Base-by-base conservation (phyloP, 108 stramenopile species). In the Parietichytrium sp. region DNA sequence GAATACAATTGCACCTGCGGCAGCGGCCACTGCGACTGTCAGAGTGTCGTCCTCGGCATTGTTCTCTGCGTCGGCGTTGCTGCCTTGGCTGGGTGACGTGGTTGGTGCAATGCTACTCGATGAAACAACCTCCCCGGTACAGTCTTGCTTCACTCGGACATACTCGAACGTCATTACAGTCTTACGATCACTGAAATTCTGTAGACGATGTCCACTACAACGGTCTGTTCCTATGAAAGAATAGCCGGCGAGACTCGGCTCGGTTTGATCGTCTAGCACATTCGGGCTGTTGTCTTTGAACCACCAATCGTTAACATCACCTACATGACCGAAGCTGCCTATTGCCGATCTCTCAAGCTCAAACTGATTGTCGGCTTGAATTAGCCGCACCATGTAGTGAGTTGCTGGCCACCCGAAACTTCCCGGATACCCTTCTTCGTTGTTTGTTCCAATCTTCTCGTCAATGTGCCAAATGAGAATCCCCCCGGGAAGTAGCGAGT, bases 281-380 rank as follows among this genome's bases (percentile, higher is more conserved):
- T 12, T 25, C n/a, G n/a, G n/a, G n/a, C n/a, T n/a, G 42, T 42
- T 33, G 42, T 42, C 61, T 25, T 10, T 10, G 8, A 0, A 27
- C 61, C 61, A 72, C 61, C 61, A 72, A 25, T 72, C 61, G 61
- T 15, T 42, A 42, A n/a, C 61, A 33, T 72, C 61, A 7, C 61
- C 61, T 6, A n/a, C 6, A 25, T 72, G 36, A n/a, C n/a, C n/a
- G n/a, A n/a, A n/a, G n/a, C n/a, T n/a, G n/a, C n/a, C n/a, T n/a
- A n/a, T n/a, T 6, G 10, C 1, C 23, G 36, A 23, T 29, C 6
- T 81, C 83, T 93, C 93, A 72, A 93, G 83, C 54, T 93, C 88
- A 54, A 90, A 93, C 0, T 86, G 82, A 3, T 92, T 92, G 82
- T 93, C 93, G 3, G 92, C 91, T 47, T 86, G 81, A 25, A 93